These are phyloP conservation scores for Lactarius sanguifluus DNA, from an alignment of 768 basidiomycete species.

Conservation along the genomic window DNA sequence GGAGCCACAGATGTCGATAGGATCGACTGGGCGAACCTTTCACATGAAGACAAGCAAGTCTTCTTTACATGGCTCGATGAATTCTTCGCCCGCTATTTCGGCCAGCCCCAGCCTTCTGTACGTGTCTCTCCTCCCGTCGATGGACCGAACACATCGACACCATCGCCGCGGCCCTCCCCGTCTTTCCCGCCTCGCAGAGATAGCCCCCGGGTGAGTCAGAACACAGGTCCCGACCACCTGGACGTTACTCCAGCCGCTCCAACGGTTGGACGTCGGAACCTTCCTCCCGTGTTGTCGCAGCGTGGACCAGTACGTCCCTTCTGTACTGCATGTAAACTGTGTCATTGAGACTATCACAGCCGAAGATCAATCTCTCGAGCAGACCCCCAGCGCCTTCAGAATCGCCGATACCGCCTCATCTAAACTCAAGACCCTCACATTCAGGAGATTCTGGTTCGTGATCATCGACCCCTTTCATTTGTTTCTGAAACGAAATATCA, in stretches of 20 bases:
- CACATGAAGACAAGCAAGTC: constrained; percentile 59
- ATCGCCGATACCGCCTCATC: not conserved
- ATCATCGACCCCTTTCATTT: not conserved
- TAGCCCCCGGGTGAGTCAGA: not conserved
- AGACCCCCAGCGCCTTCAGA: constrained; percentile 12
- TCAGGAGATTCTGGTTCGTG: constrained; percentile 4
- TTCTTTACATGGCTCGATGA: constrained; percentile 84
- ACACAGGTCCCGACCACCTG: not conserved
- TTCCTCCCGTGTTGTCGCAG: constrained; percentile 14
- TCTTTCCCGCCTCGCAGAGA: constrained; percentile 5
- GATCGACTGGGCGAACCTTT: constrained; percentile 72
- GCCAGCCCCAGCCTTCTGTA: constrained; percentile 23
- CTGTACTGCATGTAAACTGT: not conserved
- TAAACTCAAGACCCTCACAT: not conserved
- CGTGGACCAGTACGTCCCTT: constrained; percentile 17
- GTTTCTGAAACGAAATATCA: not conserved
- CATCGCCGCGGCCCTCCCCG: constrained; percentile 4
- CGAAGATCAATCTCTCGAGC: constrained; percentile 25
- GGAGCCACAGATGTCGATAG: constrained; percentile 19
- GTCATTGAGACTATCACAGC: constrained; percentile 9
- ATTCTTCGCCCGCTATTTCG: constrained; percentile 58
- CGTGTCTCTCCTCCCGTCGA: constrained; percentile 10
- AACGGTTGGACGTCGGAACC: constrained; percentile 1
- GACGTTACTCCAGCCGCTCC: not conserved
- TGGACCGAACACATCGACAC: not conserved